These are phyloP conservation scores for Penicillium olsonii DNA, from an alignment of 2,329 filamentous ascomycete species.

Conservation along the genomic window DNA sequence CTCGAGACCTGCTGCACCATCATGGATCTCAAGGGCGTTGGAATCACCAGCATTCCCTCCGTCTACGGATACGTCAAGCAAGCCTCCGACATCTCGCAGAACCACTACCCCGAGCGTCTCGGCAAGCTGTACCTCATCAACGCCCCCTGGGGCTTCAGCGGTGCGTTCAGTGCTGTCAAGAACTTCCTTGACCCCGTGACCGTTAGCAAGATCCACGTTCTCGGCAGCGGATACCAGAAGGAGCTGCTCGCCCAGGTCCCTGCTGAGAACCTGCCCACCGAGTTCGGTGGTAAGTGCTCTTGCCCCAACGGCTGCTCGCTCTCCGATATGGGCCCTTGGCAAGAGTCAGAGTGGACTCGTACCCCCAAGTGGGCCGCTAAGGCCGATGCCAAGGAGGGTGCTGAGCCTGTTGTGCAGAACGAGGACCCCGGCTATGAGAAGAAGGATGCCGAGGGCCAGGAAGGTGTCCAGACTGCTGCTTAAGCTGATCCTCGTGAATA, in stretches of 20 bases:
- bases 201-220: constrained; percentile 90
- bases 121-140: constrained; percentile 98
- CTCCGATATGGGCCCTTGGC: constrained; percentile 90
- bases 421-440: constrained; percentile 30
- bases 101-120: constrained; percentile 97
- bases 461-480: constrained; percentile 30
- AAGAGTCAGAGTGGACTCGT: constrained; percentile 48
- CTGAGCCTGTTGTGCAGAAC: constrained; percentile 22
- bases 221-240: constrained; percentile 77
- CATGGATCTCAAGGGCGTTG: constrained; percentile 96
- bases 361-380: constrained; percentile 46
- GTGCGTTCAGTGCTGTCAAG: constrained; percentile 84
- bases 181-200: constrained; percentile 96
- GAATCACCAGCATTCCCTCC: constrained; percentile 74
- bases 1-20: constrained; percentile 98
- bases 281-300: constrained; percentile 80
- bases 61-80: constrained; percentile 87
- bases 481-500: constrained; percentile 23
- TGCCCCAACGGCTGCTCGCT: constrained; percentile 81
- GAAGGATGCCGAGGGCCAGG: constrained; percentile 29
- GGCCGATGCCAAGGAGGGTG: constrained; percentile 18
- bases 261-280: constrained; percentile 82
- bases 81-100: constrained; percentile 88
- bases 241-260: constrained; percentile 84
- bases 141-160: constrained; percentile 90